Conservation (phyloP, 2,329 filamentous ascomycete genomes). For the Coniochaeta hoffmannii region DNA sequence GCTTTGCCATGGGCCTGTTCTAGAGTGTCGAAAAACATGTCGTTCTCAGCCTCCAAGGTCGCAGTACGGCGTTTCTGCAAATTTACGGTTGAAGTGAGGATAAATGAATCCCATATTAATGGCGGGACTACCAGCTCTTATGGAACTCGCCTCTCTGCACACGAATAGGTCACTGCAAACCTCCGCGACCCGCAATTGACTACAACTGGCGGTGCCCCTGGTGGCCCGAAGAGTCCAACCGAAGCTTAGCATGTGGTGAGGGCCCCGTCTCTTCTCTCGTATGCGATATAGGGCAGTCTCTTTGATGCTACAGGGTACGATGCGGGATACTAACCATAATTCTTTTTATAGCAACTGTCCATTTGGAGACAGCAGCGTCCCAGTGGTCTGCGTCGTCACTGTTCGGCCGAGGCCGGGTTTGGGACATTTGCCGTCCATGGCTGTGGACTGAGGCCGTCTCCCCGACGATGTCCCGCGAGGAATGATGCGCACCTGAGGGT, state of each 20-base stretch:
- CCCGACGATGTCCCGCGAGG: neutral
- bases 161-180: slow-evolving; percentile 10
- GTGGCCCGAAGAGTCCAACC: neutral
- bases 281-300: slow-evolving; percentile 7
- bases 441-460: neutral
- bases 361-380: neutral
- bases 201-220: neutral
- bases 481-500: neutral
- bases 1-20: neutral
- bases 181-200: slow-evolving; percentile 5
- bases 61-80: slow-evolving; percentile 17
- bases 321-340: slow-evolving; percentile 5
- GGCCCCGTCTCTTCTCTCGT: slow-evolving; percentile 3
- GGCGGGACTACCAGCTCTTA: slow-evolving; percentile 21
- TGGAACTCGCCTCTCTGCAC: slow-evolving; percentile 10
- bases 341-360: slow-evolving; percentile 18
- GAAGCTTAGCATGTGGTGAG: neutral
- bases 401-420: slow-evolving; percentile 8
- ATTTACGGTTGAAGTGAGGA: slow-evolving; percentile 35
- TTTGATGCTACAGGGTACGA: neutral
- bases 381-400: neutral
- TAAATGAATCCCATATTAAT: slow-evolving; percentile 39
- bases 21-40: neutral
- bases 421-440: slow-evolving; percentile 5
- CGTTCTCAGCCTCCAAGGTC: slow-evolving; percentile 6